These are phyloP conservation scores for Pythium guiyangense DNA, from an alignment of 352 stramenopile species.

Conservation along the genomic window DNA sequence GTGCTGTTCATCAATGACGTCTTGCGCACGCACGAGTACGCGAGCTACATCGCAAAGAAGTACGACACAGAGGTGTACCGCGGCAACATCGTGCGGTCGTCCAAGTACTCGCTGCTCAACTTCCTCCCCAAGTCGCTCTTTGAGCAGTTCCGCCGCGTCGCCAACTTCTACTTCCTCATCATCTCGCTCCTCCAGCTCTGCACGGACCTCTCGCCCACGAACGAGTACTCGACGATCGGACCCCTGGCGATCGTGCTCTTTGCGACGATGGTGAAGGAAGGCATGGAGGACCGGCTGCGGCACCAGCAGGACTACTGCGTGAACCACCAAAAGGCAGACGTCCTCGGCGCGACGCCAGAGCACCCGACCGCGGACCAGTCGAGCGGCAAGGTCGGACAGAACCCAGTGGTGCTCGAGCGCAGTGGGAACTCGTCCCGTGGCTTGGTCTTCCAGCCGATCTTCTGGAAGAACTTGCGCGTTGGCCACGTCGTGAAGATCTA, in stretches of 20 bases:
- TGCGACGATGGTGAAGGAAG: slow-evolving; percentile 86
- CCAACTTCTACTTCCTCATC: slow-evolving; percentile 96
- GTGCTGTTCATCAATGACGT: slow-evolving; percentile 74
- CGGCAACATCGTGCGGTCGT: slow-evolving; percentile 72
- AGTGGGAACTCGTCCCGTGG: slow-evolving; percentile 1
- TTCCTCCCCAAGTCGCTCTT: slow-evolving; percentile 95
- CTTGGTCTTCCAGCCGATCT: slow-evolving; percentile 61
- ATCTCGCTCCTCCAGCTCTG: slow-evolving; percentile 93
- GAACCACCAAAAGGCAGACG: slow-evolving; percentile 59
- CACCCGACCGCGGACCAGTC: slow-evolving; percentile 11
- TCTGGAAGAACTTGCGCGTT: slow-evolving; percentile 83
- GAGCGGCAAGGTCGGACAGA: slow-evolving; percentile 9
- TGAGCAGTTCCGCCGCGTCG: slow-evolving; percentile 94
- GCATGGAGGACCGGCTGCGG: slow-evolving; percentile 64
- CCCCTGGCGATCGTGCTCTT: slow-evolving; percentile 76
- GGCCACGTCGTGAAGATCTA: slow-evolving; percentile 87
- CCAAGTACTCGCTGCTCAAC: slow-evolving; percentile 93
- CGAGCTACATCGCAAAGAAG: slow-evolving; percentile 40
- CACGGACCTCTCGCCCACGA: slow-evolving; percentile 84
- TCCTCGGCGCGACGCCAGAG: slow-evolving; percentile 26
- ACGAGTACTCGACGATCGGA: slow-evolving; percentile 84
- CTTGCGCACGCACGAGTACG: slow-evolving; percentile 53
- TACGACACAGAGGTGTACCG: slow-evolving; percentile 35
- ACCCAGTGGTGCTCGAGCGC: not conserved
- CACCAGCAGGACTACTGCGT: slow-evolving; percentile 73